Evolutionary conservation across 208 protist genomes (phyloP).

Genomic region (Acanthamoeba culbertsoni): DNA sequence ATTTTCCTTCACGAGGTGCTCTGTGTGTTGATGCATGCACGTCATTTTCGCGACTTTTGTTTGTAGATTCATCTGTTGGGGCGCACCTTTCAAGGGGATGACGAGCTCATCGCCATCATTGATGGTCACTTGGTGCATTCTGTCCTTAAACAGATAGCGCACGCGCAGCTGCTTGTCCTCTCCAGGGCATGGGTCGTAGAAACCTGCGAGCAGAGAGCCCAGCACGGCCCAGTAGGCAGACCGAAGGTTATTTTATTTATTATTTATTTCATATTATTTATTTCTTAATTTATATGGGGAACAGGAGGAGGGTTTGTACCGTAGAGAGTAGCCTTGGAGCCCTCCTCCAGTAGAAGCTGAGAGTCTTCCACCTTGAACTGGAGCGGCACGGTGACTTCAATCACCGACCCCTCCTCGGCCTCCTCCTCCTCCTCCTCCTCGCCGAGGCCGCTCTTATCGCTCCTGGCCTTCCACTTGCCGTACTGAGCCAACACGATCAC

Average conservation of each 20-base stretch:
- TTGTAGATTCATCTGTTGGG: too few species aligned
- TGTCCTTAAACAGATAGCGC: constrained; percentile 33
- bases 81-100: constrained; percentile 28
- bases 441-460: not conserved
- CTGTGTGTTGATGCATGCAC: not conserved
- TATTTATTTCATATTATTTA: too few species aligned
- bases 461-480: not conserved
- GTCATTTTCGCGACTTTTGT: too few species aligned
- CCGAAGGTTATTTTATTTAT: too few species aligned
- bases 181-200: constrained; percentile 48
- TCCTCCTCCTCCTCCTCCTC: constrained; percentile 11
- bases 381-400: constrained; percentile 26
- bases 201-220: not conserved
- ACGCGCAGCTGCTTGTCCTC: constrained; percentile 44
- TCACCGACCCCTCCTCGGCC: constrained; percentile 28
- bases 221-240: too few species aligned
- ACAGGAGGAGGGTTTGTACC: too few species aligned
- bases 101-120: constrained; percentile 16
- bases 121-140: constrained; percentile 18
- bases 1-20: not conserved
- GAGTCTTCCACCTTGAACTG: constrained; percentile 50
- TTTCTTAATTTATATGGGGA: too few species aligned
- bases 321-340: constrained; percentile 8
- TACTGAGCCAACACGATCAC: constrained; percentile 39
- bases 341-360: constrained; percentile 22